These are phyloP conservation scores for Akanthomyces uredinophilus DNA, from an alignment of 2,329 filamentous ascomycete genomes.

Conservation along the genomic window DNA sequence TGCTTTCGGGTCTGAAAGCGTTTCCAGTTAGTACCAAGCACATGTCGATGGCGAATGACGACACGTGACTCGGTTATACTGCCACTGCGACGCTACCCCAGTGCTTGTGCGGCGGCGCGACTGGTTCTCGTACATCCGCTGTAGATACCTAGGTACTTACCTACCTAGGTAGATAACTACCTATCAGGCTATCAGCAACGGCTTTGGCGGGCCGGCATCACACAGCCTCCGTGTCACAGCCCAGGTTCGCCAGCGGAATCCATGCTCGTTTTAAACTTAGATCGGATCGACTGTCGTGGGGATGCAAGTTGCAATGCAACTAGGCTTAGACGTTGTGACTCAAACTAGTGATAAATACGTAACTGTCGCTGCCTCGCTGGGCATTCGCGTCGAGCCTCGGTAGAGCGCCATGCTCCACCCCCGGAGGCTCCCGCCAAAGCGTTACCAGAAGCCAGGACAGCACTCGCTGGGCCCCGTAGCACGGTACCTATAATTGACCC, in stretches of 20 bases:
- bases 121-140: neutral
- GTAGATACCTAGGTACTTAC: too few relatives aligned
- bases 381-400: neutral
- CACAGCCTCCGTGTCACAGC: neutral
- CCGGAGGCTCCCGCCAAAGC: conserved; percentile 3
- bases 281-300: neutral
- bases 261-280: neutral
- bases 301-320: neutral
- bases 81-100: neutral
- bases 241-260: neutral
- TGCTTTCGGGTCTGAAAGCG: neutral
- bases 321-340: neutral
- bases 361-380: neutral
- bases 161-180: too few relatives aligned
- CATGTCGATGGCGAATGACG: neutral
- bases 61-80: conserved; percentile 9
- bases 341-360: neutral
- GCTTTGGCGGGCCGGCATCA: conserved; percentile 9
- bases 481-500: neutral
- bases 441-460: neutral
- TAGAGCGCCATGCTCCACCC: conserved; percentile 10
- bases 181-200: neutral
- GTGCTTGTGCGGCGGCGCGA: neutral
- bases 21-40: neutral
- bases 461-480: neutral